phyloP scores from a whole-genome alignment of 108 stramenopile species.

The Aureococcus anophagefferens region DNA sequence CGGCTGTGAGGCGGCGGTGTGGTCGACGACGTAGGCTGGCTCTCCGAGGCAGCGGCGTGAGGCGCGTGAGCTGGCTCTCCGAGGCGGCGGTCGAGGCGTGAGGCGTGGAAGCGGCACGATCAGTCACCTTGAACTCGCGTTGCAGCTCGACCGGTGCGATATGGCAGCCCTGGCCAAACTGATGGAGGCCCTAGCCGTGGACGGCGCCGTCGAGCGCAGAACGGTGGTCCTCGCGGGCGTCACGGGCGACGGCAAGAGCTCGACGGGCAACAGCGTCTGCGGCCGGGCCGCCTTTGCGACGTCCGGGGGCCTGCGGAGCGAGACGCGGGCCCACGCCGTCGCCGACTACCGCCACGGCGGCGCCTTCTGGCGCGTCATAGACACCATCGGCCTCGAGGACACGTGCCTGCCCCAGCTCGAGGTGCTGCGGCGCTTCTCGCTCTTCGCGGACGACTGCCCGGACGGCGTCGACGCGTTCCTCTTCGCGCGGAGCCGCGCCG shows the following conservation, averaged over 20 bases:
- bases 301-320: background rate
- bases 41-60: too few relatives aligned
- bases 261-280: background rate
- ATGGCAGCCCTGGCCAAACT: background rate
- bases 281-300: background rate
- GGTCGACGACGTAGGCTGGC: too few relatives aligned
- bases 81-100: too few relatives aligned
- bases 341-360: background rate
- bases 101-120: too few relatives aligned
- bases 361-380: background rate
- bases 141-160: too few relatives aligned
- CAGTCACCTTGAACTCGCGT: too few relatives aligned
- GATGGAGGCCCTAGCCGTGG: background rate
- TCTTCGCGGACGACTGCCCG: constrained; percentile 34
- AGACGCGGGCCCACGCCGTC: background rate
- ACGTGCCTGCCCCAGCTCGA: constrained; percentile 39
- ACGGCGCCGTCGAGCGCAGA: background rate
- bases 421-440: constrained; percentile 30
- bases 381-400: constrained; percentile 19
- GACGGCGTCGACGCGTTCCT: constrained; percentile 56
- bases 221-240: background rate
- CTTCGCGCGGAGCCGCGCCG: constrained; percentile 68
- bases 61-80: too few relatives aligned
- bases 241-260: background rate
- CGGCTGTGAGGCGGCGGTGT: too few relatives aligned